phyloP scores from a whole-genome alignment of 176 grass and related monocot species.

The Bromus sterilis region DNA sequence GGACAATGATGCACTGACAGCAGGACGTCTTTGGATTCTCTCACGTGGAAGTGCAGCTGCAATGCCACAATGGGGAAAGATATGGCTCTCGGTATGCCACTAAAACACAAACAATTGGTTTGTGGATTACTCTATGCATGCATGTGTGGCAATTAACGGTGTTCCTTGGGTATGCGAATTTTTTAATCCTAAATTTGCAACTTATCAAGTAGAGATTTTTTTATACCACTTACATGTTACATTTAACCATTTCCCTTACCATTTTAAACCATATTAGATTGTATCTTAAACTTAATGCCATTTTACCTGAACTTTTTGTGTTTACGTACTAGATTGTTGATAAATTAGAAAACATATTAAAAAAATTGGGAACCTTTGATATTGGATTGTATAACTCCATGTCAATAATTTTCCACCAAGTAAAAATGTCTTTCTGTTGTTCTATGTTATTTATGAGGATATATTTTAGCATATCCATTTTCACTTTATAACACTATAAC shows the following conservation, averaged over 20 bases:
- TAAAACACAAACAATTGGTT: no score
- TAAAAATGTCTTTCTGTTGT: not conserved
- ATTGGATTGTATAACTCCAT: not conserved
- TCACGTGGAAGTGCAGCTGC: no score
- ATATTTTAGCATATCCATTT: not conserved
- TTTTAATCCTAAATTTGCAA: no score
- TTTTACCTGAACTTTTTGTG: not conserved
- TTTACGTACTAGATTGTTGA: not conserved
- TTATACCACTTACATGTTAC: not conserved
- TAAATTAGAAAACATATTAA: not conserved
- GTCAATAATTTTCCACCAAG: not conserved
- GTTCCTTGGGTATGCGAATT: no score
- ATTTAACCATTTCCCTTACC: not conserved
- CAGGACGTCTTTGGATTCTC: no score
- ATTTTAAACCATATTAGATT: not conserved
- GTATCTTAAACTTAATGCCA: not conserved
- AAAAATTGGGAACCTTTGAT: not conserved
- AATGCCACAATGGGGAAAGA: no score
- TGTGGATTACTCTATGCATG: not conserved
- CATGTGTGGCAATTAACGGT: not conserved
- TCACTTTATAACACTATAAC: not conserved
- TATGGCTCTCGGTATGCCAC: no score
- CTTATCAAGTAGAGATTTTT: not conserved
- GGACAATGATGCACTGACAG: no score
- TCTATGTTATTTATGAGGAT: not conserved